Evolutionary conservation across 352 stramenopile species (phyloP), one percentile per base, ranked within the genome.

Genomic region (Phytophthora foliorum): DNA sequence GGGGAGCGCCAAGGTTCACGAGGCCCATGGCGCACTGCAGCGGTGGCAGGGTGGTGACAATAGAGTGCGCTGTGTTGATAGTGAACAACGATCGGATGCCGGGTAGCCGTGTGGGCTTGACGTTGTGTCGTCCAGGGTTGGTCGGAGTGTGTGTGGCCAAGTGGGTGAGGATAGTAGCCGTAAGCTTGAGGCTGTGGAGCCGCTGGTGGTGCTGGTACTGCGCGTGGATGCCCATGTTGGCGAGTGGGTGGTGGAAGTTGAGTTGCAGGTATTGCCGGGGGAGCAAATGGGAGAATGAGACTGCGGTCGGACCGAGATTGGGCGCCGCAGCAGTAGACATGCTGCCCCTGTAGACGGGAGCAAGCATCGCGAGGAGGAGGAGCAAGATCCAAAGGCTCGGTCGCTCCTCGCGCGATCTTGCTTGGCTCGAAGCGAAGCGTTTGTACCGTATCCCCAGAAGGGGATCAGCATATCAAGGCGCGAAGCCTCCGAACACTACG

Each of bases 201-300:
- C 62, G 49, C 36, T 64, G 61, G 17, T 61, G 44, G 34, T 63
- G 34, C 31, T 69, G 56, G 58, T 63, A 64, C 55, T 71, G 72
- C 44, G 54, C 41, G 50, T 24, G 54, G 39, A 63, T 61, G 36
- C 41, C 61, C 72, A 80, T 80, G 32, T 4, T 69, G 38, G 22
- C 41, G 32, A 45, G 45, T 58, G 19, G 32, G 17, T 45, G 55
- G 32, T n/a, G 10, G 11, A 42, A 60, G 29, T 59, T 38, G 31
- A 21, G 55, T 67, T 27, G 44, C 31, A 51, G 48, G 63, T 80
- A 74, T 70, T 76, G 72, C 53, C 45, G 45, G 46, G 61, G 17
- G 27, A 64, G 72, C 62, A 79, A 79, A 79, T 79, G 10, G 55
- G 48, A 52, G 54, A 79, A 70, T 79, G 67, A 79, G 67, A 65